A percentile compares a stretch with the other conserved stretches of the same genome.
Evolutionary conservation across 192 early-diverging fungal genomes (phyloP).

Genomic region (Coemansia sp.): DNA sequence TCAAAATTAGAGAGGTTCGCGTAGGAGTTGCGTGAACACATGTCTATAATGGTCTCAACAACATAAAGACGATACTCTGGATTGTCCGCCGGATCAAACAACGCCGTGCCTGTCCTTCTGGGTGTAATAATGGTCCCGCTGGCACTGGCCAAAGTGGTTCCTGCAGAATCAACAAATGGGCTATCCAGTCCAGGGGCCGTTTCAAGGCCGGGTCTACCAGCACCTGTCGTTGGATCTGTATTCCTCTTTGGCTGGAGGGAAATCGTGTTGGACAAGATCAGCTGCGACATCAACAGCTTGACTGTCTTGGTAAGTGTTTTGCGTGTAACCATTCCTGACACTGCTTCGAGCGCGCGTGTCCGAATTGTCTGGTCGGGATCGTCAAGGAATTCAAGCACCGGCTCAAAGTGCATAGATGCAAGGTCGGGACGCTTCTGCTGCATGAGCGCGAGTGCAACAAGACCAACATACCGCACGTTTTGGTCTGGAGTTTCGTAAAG

Average conservation of each 20-base stretch:
- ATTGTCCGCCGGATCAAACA: constrained; percentile 36
- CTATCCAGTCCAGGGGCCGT: neutral
- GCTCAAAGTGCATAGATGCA: constrained; percentile 78
- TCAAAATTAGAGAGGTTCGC: constrained; percentile 87
- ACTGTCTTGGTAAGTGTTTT: constrained; percentile 81
- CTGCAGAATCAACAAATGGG: constrained; percentile 15
- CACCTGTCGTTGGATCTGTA: neutral
- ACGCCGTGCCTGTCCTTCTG: neutral
- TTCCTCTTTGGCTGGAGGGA: constrained; percentile 20
- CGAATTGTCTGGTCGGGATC: constrained; percentile 93
- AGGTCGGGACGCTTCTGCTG: constrained; percentile 81
- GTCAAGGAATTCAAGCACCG: constrained; percentile 86
- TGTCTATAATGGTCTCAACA: constrained; percentile 76
- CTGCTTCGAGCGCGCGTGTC: constrained; percentile 81
- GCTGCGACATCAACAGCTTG: constrained; percentile 78
- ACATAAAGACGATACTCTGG: constrained; percentile 78
- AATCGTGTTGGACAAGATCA: constrained; percentile 60
- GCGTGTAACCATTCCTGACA: constrained; percentile 81
- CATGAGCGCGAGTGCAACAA: constrained; percentile 82
- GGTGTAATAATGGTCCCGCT: constrained; percentile 29
- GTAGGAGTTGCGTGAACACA: constrained; percentile 86
- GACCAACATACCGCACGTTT: constrained; percentile 85
- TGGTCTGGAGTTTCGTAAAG: constrained; percentile 90
- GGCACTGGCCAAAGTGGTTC: constrained; percentile 35
- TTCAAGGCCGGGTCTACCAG: neutral